Conservation (phyloP, 306 rosid species). For the Herpetospermum pedunculosum region DNA sequence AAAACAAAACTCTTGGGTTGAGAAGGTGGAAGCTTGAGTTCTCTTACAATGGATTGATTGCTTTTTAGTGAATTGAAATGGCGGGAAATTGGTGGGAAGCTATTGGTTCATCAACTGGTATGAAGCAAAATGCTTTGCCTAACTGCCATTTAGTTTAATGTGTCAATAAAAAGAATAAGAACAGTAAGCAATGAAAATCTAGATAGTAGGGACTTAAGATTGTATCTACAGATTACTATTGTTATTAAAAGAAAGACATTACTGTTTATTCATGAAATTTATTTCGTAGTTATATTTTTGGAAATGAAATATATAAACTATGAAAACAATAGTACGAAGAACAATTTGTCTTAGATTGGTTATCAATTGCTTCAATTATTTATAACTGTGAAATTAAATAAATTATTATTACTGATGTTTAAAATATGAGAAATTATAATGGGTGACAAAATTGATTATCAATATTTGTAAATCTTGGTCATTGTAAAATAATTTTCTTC, state of each 20-base stretch:
- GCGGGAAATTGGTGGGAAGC: slow-evolving; percentile 1
- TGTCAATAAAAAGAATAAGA: background rate
- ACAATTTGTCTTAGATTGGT: background rate
- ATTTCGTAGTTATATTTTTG: background rate
- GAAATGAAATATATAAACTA: background rate
- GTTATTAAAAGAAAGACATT: background rate
- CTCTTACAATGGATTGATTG: background rate
- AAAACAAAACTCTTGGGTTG: background rate
- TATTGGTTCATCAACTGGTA: background rate
- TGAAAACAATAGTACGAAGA: background rate
- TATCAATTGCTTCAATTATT: background rate
- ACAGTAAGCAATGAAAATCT: background rate
- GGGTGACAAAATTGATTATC: too few relatives aligned
- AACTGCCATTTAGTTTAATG: background rate
- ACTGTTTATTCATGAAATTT: background rate
- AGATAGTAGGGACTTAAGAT: background rate
- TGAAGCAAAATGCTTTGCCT: background rate
- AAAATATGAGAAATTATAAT: too few relatives aligned
- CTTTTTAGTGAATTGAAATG: background rate
- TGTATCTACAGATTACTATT: background rate
- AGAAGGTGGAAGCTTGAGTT: background rate
- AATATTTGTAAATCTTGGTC: too few relatives aligned
- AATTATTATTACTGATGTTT: too few relatives aligned
- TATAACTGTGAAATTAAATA: too few relatives aligned
- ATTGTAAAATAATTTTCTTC: too few relatives aligned